Evolutionary conservation across 225 moss, liverwort and hornwort genomes (phyloP).

Genomic region (Marchantia paleacea): DNA sequence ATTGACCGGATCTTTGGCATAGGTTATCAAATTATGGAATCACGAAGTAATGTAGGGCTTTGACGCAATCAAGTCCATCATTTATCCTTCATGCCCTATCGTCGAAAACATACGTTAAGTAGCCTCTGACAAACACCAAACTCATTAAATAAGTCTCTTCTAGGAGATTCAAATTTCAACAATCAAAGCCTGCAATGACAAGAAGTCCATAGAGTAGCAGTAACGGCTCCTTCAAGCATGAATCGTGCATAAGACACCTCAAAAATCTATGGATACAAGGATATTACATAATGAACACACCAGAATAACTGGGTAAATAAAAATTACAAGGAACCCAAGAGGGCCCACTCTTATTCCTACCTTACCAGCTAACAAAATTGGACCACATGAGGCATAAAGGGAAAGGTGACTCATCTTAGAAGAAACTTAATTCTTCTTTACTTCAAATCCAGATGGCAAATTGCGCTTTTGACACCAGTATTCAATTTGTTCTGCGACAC

Average conservation of each 20-base stretch:
- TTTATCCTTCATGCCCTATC: too few relatives aligned
- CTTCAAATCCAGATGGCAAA: too few relatives aligned
- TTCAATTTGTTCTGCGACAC: slow-evolving; percentile 79
- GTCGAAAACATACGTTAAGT: too few relatives aligned
- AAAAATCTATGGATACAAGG: not conserved
- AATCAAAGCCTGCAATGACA: too few relatives aligned
- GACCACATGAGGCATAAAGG: not conserved
- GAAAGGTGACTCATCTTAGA: not conserved
- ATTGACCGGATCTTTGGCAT: too few relatives aligned
- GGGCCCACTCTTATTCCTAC: not conserved
- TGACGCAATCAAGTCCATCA: too few relatives aligned
- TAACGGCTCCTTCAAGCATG: not conserved
- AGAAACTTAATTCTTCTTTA: not conserved
- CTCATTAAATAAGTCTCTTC: too few relatives aligned
- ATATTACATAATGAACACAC: not conserved
- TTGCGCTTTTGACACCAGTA: slow-evolving; percentile 62
- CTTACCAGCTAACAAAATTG: slow-evolving; percentile 3
- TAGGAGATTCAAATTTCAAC: too few relatives aligned
- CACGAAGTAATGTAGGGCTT: too few relatives aligned
- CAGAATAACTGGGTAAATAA: not conserved
- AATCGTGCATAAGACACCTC: not conserved
- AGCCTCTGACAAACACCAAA: too few relatives aligned
- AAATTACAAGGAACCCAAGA: not conserved
- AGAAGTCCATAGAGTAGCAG: too few relatives aligned
- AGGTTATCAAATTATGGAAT: too few relatives aligned